Conservation (phyloP, 345 rosid genomes). For the Turnera subulata region DNA sequence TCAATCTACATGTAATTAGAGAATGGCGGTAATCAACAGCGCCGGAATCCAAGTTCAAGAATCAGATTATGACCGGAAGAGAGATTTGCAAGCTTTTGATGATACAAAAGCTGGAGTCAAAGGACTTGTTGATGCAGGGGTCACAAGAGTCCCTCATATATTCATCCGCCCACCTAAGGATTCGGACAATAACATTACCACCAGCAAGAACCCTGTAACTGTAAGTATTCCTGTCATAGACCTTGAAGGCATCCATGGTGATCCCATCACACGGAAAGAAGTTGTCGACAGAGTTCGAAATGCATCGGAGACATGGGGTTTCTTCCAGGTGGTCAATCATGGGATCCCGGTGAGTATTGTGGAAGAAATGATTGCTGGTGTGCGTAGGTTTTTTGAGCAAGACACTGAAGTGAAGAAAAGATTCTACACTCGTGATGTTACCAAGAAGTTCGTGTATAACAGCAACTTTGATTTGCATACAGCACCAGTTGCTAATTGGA, state of each 20-base stretch:
- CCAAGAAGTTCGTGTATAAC: slow-evolving; percentile 12
- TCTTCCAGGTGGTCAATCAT: slow-evolving; percentile 18
- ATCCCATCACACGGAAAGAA: slow-evolving; percentile 3
- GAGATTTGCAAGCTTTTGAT: slow-evolving; percentile 17
- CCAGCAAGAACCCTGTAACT: not conserved
- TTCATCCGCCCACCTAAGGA: slow-evolving; percentile 5
- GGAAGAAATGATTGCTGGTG: slow-evolving; percentile 13
- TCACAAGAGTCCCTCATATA: slow-evolving; percentile 12
- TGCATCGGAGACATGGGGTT: slow-evolving; percentile 21
- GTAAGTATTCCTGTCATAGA: slow-evolving; percentile 10
- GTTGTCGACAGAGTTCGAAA: slow-evolving; percentile 14
- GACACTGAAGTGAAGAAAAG: slow-evolving; percentile 13
- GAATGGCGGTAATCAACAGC: not conserved
- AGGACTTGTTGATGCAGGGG: slow-evolving; percentile 21
- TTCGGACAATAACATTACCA: not conserved
- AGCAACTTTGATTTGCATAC: slow-evolving; percentile 17
- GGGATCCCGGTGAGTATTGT: slow-evolving; percentile 12
- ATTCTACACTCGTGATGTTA: slow-evolving; percentile 9
- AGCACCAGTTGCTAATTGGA: slow-evolving; percentile 11
- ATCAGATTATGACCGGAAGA: not conserved
- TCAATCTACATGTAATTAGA: not conserved
- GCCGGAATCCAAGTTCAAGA: not conserved
- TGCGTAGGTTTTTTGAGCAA: slow-evolving; percentile 15
- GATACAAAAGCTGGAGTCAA: slow-evolving; percentile 19
- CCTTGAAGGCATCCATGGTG: slow-evolving; percentile 13